Conservation (phyloP, 2,329 filamentous ascomycete genomes). For the Pseudopyrenochaeta lycopersici region DNA sequence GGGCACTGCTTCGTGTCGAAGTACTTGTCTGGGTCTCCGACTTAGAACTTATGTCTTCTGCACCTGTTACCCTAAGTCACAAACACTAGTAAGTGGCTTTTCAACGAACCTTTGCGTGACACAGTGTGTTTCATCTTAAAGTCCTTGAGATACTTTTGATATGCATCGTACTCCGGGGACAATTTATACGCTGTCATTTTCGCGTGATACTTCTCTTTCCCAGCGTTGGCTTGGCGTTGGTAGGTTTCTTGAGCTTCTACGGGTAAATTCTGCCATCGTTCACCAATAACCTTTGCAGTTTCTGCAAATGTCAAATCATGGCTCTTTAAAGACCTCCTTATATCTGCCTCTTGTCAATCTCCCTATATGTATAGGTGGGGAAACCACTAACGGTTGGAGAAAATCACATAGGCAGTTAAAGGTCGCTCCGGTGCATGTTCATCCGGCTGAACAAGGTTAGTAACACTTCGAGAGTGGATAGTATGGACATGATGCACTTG, state of each 20-base stretch:
- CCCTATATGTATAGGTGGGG: no score
- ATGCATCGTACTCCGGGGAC: neutral
- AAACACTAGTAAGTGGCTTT: neutral
- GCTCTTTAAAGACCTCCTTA: no score
- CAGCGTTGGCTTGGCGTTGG: neutral
- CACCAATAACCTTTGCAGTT: neutral
- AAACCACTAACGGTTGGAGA: no score
- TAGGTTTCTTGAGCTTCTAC: neutral
- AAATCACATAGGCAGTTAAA: no score
- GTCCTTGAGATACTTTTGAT: neutral
- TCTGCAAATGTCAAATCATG: neutral
- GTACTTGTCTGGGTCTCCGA: neutral
- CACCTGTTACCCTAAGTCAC: neutral
- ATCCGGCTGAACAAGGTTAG: no score
- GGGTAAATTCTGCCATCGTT: neutral
- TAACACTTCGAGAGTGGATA: no score
- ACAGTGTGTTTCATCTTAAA: neutral
- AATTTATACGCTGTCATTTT: neutral
- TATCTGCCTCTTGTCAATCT: no score
- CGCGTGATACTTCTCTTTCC: neutral
- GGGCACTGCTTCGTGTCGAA: neutral
- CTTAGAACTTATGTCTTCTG: neutral
- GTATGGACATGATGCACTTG: no score
- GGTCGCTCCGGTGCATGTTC: no score
- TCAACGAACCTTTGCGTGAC: neutral